Conservation (phyloP, 805 yeast genomes). For the Candida quercuum region DNA sequence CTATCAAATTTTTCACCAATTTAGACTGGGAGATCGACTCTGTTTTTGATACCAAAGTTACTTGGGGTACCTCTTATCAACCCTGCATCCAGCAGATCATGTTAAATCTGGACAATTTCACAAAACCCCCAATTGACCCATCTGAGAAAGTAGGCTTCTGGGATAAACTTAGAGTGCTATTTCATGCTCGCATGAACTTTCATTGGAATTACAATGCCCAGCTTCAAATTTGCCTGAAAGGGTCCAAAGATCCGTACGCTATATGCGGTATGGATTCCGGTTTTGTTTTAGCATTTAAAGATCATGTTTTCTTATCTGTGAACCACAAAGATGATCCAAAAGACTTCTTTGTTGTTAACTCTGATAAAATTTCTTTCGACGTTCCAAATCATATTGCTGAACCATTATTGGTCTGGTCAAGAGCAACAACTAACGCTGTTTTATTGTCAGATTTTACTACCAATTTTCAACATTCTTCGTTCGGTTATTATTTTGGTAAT, state of each 20-base stretch:
- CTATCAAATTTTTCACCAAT: constrained; percentile 67
- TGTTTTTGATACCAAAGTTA: constrained; percentile 52
- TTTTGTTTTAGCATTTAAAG: constrained; percentile 65
- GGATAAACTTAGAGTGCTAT: constrained; percentile 76
- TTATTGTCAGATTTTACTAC: constrained; percentile 41
- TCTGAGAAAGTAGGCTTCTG: constrained; percentile 84
- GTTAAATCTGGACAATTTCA: constrained; percentile 72
- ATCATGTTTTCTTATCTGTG: constrained; percentile 51
- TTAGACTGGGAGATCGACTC: constrained; percentile 52
- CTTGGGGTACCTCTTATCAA: constrained; percentile 83
- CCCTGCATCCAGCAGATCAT: constrained; percentile 80
- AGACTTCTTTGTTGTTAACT: constrained; percentile 56
- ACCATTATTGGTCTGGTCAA: constrained; percentile 53
- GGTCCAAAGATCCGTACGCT: constrained; percentile 74
- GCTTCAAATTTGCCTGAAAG: constrained; percentile 60
- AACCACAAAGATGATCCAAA: constrained; percentile 67
- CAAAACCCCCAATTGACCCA: constrained; percentile 87
- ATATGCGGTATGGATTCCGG: constrained; percentile 69
- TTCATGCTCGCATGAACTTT: constrained; percentile 67
- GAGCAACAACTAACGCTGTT: constrained; percentile 38
- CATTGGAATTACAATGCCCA: constrained; percentile 44
- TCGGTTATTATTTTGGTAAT: constrained; percentile 40
- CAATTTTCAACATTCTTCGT: constrained; percentile 38
- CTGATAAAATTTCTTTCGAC: constrained; percentile 61
- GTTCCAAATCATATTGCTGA: constrained; percentile 69